phyloP scores from a whole-genome alignment of 805 yeast genomes.

The Kazachstania bromeliacearum region DNA sequence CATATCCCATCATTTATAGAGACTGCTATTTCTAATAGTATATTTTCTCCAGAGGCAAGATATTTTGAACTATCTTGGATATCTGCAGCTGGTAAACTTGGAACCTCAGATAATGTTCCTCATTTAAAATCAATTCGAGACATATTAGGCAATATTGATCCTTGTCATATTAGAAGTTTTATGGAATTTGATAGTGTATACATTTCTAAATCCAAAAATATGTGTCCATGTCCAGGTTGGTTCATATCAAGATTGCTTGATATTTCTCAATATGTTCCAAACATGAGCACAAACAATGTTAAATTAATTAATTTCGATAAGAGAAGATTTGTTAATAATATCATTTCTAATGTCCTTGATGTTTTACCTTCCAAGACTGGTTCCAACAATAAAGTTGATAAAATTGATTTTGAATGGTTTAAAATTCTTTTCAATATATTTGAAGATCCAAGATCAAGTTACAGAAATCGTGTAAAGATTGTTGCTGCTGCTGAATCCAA shows the following conservation, averaged over 20 bases:
- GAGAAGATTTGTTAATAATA: constrained; percentile 56
- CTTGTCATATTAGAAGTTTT: constrained; percentile 22
- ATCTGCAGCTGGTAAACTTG: constrained; percentile 35
- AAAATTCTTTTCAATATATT: constrained; percentile 19
- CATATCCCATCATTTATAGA: constrained; percentile 80
- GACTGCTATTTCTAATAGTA: constrained; percentile 61
- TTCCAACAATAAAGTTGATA: constrained; percentile 1
- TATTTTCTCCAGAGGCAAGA: constrained; percentile 75
- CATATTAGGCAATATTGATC: constrained; percentile 15
- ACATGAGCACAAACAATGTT: constrained; percentile 57
- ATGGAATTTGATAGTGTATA: constrained; percentile 28
- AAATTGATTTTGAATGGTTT: constrained; percentile 9
- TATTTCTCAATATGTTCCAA: constrained; percentile 67
- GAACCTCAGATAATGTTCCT: constrained; percentile 8
- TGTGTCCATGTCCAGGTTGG: constrained; percentile 92
- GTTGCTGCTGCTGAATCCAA: constrained; percentile 37
- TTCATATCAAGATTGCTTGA: constrained; percentile 69
- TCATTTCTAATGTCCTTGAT: constrained; percentile 45
- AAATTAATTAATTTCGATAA: constrained; percentile 78
- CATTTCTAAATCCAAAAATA: constrained; percentile 30
- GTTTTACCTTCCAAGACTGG: constrained; percentile 25
- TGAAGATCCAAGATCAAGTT: constrained; percentile 24
- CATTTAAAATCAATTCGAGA: constrained; percentile 26
- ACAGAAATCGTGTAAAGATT: constrained; percentile 27
- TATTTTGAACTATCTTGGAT: constrained; percentile 62